A percentile compares a stretch with the other conserved stretches of the same genome.
phyloP scores from a whole-genome alignment of 176 grass and related monocot genomes.

The Zea mays region Zm-B73-REFERENCE-NAM-5.0 NC_050098.1:175131501-175132000 shows the following conservation, averaged over 20 bases:
- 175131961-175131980: neutral
- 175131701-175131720: neutral
- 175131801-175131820: neutral
- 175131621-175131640: conserved; percentile 32
- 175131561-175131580: neutral
- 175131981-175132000: conserved; percentile 26
- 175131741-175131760: neutral
- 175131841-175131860: conserved; percentile 38
- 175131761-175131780: neutral
- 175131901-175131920: no score
- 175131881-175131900: no score
- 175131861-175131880: conserved; percentile 10
- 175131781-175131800: neutral
- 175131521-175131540: neutral
- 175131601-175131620: neutral
- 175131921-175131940: neutral
- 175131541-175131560: neutral
- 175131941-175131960: neutral
- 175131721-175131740: neutral
- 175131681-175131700: neutral
- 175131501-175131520: neutral
- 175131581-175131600: neutral
- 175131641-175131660: neutral
- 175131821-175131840: conserved; percentile 10
- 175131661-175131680: neutral